These are phyloP conservation scores for Neoboletus magnificus DNA, from an alignment of 768 basidiomycete species.

Conservation along the genomic window DNA sequence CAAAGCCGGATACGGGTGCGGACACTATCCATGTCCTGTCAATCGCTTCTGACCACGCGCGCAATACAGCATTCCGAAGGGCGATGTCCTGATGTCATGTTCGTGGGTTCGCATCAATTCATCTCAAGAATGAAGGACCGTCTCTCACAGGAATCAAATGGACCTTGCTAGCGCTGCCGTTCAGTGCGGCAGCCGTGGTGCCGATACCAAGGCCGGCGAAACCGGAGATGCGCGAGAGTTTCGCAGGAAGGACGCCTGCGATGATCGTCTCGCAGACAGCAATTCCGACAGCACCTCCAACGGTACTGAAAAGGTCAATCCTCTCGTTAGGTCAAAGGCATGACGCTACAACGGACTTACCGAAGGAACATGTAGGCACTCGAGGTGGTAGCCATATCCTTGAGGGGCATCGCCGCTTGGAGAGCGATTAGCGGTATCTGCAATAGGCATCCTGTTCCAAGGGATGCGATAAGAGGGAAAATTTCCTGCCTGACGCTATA, in stretches of 20 bases:
- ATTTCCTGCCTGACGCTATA: no score
- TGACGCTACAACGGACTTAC: slow-evolving; percentile 29
- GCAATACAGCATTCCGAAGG: no score
- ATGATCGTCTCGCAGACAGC: no score
- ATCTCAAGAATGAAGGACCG: not conserved
- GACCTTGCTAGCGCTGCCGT: slow-evolving; percentile 45
- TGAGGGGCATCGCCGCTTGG: slow-evolving; percentile 59
- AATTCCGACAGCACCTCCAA: slow-evolving; percentile 62
- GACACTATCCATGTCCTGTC: slow-evolving; percentile 62
- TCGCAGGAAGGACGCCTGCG: no score
- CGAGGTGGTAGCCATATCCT: slow-evolving; percentile 83
- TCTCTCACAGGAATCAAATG: slow-evolving; percentile 28
- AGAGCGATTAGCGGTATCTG: slow-evolving; percentile 55
- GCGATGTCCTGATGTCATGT: not conserved
- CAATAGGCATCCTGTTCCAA: slow-evolving; percentile 66
- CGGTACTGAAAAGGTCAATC: slow-evolving; percentile 38
- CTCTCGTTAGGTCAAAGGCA: not conserved
- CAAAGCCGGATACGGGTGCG: slow-evolving; percentile 54
- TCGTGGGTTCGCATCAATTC: not conserved
- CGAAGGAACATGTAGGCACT: slow-evolving; percentile 68
- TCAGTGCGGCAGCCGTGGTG: slow-evolving; percentile 43
- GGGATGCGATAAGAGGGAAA: slow-evolving; percentile 48
- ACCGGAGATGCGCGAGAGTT: no score
- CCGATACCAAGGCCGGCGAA: slow-evolving; percentile 28
- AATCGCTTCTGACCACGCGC: slow-evolving; percentile 61